These are phyloP conservation scores for Paracoccidioides lutzii DNA, from an alignment of 2,329 filamentous ascomycete genomes.

Conservation along the genomic window DNA sequence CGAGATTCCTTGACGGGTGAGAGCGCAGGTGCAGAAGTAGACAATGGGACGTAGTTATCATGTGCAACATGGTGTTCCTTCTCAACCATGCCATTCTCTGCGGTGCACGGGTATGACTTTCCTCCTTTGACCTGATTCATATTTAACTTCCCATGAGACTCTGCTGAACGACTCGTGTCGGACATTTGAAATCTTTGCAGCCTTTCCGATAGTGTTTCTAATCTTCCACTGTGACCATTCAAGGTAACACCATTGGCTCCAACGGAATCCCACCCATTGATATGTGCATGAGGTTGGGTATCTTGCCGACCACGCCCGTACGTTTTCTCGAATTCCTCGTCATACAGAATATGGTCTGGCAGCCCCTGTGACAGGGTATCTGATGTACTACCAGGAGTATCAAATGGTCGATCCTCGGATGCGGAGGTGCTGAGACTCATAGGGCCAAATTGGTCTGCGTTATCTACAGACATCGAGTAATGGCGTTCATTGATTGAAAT, in stretches of 20 bases:
- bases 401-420: constrained; percentile 26
- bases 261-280: constrained; percentile 9
- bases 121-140: constrained; percentile 11
- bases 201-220: constrained; percentile 25
- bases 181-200: constrained; percentile 28
- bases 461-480: constrained; percentile 21
- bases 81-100: constrained; percentile 22
- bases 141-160: constrained; percentile 16
- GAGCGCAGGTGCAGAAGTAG: constrained; percentile 13
- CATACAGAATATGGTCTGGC: constrained; percentile 25
- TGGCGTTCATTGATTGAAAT: constrained; percentile 28
- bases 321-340: constrained; percentile 21
- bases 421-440: constrained; percentile 30
- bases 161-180: constrained; percentile 20
- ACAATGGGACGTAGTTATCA: constrained; percentile 11
- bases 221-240: constrained; percentile 20
- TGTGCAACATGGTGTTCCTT: constrained; percentile 17
- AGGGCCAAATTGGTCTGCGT: constrained; percentile 24
- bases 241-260: constrained; percentile 7
- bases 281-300: constrained; percentile 9
- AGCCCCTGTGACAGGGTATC: constrained; percentile 28
- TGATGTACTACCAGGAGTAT: constrained; percentile 26
- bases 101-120: constrained; percentile 10
- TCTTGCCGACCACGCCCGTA: constrained; percentile 19
- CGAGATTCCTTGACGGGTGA: constrained; percentile 20